Evolutionary conservation across 768 basidiomycete species (phyloP).

Genomic region (Kwoniella sp.): DNA sequence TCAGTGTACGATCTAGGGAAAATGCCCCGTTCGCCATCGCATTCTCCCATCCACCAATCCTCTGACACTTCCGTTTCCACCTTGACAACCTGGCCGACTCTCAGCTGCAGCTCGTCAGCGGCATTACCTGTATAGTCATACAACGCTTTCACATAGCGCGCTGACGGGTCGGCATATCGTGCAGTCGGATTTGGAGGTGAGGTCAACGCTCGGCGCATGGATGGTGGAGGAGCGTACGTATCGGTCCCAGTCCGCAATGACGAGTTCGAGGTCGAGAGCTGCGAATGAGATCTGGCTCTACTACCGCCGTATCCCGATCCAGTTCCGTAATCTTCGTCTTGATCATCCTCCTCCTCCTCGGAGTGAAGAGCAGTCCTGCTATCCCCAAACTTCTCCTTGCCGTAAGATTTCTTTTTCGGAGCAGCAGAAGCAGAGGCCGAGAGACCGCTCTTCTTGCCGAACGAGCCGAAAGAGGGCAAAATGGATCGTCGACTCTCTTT

Average conservation of each 20-base stretch:
- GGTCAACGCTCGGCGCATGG: slow-evolving; percentile 35
- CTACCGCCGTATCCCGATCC: slow-evolving; percentile 14
- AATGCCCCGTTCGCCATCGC: slow-evolving; percentile 69
- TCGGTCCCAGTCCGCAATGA: slow-evolving; percentile 6
- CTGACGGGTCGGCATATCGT: slow-evolving; percentile 15
- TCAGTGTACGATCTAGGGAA: slow-evolving; percentile 82
- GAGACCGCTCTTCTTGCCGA: slow-evolving; percentile 47
- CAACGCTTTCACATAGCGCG: slow-evolving; percentile 64
- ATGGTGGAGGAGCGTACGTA: slow-evolving; percentile 20
- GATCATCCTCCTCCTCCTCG: slow-evolving; percentile 45
- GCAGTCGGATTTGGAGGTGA: slow-evolving; percentile 19
- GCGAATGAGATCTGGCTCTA: slow-evolving; percentile 31
- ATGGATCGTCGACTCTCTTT: slow-evolving; percentile 45
- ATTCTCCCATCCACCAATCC: slow-evolving; percentile 88
- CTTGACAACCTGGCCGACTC: slow-evolving; percentile 71
- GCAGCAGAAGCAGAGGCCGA: slow-evolving; percentile 12
- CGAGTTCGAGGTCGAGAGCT: slow-evolving; percentile 17
- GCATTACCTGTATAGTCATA: slow-evolving; percentile 72
- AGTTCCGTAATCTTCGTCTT: slow-evolving; percentile 24
- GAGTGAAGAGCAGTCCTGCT: slow-evolving; percentile 29
- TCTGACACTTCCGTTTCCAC: slow-evolving; percentile 80
- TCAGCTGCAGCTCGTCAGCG: slow-evolving; percentile 76
- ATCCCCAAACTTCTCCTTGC: slow-evolving; percentile 37
- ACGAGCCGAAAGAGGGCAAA: slow-evolving; percentile 49
- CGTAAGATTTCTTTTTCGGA: slow-evolving; percentile 19